These are phyloP conservation scores for Macrotyloma uniflorum DNA, from an alignment of 306 rosid genomes.

Conservation along the genomic window DNA sequence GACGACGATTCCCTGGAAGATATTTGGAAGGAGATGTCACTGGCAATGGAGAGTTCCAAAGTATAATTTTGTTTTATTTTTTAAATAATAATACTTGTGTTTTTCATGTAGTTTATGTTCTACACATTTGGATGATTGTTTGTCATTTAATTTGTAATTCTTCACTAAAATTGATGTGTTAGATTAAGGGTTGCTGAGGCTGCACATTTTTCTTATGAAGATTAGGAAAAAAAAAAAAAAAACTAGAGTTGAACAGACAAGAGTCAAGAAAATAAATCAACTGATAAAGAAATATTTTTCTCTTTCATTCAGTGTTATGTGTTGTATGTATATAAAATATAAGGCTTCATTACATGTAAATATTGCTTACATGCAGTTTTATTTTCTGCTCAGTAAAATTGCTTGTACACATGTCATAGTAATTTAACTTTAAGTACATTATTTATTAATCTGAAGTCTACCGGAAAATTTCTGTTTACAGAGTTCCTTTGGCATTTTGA, in stretches of 20 bases:
- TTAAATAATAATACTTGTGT: neutral
- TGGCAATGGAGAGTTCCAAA: constrained; percentile 77
- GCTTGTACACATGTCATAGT: neutral
- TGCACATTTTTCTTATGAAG: neutral
- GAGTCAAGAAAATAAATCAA: neutral
- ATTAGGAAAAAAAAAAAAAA: neutral
- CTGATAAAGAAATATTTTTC: neutral
- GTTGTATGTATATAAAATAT: neutral
- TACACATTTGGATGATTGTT: neutral
- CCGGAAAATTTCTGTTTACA: neutral
- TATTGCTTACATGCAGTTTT: neutral
- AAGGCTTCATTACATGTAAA: neutral
- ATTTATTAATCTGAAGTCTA: neutral
- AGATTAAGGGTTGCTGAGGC: neutral
- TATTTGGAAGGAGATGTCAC: constrained; percentile 87
- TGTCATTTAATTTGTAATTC: neutral
- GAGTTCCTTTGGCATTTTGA: constrained; percentile 7
- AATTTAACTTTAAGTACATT: constrained; percentile 9
- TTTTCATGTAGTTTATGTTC: constrained; percentile 21
- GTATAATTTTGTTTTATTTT: constrained; percentile 46
- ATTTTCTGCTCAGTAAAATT: neutral
- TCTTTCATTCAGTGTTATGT: neutral
- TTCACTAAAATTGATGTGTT: neutral
- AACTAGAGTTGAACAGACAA: neutral
- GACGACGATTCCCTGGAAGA: constrained; percentile 76